These are phyloP conservation scores for Pelomyxa schiedti DNA, from an alignment of 78 protist species.

Conservation along the genomic window DNA sequence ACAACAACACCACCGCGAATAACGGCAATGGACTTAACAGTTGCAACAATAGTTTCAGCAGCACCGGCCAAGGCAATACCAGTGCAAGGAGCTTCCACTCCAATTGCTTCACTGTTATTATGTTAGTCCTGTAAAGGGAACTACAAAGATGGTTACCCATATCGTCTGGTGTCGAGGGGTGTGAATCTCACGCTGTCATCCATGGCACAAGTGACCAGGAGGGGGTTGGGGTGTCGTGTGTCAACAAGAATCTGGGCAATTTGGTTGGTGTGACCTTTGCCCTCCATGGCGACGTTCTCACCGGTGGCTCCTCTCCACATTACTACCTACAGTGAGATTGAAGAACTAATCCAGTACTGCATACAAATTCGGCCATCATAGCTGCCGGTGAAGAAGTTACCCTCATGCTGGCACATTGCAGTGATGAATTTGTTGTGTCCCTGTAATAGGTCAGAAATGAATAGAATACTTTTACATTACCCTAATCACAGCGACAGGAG, in stretches of 20 bases:
- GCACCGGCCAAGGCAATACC: background rate
- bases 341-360: background rate
- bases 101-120: no score
- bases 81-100: background rate
- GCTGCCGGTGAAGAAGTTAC: conserved; percentile 32
- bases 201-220: conserved; percentile 38
- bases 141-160: no score
- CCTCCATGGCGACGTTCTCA: conserved; percentile 11
- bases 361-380: conserved; percentile 24
- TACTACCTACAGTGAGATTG: conserved; percentile 9
- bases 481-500: conserved; percentile 34
- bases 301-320: conserved; percentile 48
- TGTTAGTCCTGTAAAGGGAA: no score
- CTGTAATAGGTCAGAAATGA: no score
- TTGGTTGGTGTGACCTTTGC: conserved; percentile 52
- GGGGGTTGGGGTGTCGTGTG: conserved; percentile 29
- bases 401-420: conserved; percentile 33
- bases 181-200: conserved; percentile 45
- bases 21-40: conserved; percentile 28
- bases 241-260: conserved; percentile 14
- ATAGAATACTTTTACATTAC: no score
- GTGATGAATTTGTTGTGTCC: conserved; percentile 73
- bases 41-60: no score
- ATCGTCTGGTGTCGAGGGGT: conserved; percentile 6
- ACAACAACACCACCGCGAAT: conserved; percentile 41